Conservation (phyloP, 164 flowering plant species). For the Macadamia integrifolia region DNA sequence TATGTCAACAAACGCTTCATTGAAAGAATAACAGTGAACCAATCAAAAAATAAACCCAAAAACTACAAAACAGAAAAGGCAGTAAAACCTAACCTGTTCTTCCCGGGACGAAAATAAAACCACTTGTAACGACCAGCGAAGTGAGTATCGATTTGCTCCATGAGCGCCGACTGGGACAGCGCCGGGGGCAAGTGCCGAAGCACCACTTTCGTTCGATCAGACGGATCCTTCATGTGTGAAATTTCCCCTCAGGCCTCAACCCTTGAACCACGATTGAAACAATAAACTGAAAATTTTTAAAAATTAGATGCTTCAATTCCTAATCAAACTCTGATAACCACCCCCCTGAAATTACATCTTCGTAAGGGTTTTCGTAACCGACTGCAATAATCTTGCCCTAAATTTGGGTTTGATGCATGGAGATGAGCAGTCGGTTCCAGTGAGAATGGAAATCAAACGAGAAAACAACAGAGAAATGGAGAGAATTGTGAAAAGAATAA, state of each 20-base stretch:
- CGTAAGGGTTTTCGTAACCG: not conserved
- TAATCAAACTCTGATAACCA: not conserved
- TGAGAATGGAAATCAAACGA: no score
- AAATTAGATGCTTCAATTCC: not conserved
- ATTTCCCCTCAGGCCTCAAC: not conserved
- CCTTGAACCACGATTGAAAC: not conserved
- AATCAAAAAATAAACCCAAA: no score
- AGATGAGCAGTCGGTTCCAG: not conserved
- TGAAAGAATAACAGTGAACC: no score
- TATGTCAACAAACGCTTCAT: no score
- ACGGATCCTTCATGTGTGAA: conserved; percentile 18
- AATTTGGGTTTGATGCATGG: not conserved
- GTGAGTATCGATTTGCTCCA: conserved; percentile 41
- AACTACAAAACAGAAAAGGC: not conserved
- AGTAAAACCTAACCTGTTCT: not conserved
- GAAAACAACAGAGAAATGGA: no score
- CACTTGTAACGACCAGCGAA: conserved; percentile 27
- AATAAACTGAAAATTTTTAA: not conserved
- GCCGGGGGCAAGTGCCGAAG: conserved; percentile 65
- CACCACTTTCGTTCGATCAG: conserved; percentile 57
- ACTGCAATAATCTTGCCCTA: not conserved
- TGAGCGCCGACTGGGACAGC: conserved; percentile 39
- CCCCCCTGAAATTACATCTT: not conserved
- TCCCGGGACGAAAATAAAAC: not conserved
- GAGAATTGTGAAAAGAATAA: no score